Conservation (phyloP, 495 filamentous ascomycete genomes). For the Neurospora hispaniola region DNA sequence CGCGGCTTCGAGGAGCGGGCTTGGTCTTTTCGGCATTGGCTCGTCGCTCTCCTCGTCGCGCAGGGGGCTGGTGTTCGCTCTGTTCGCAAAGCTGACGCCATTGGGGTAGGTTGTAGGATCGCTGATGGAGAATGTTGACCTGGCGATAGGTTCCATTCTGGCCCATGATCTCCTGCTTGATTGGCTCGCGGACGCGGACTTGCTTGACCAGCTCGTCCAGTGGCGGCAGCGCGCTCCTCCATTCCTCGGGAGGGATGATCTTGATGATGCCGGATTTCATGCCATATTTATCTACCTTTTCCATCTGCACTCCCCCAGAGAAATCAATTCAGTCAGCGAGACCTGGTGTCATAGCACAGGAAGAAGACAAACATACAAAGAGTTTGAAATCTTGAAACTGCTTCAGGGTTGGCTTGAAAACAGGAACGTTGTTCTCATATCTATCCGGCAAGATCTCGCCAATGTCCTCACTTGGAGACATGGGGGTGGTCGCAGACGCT, state of each 20-base stretch:
- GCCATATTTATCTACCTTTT: slow-evolving; percentile 82
- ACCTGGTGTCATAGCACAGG: neutral
- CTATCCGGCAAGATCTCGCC: slow-evolving; percentile 69
- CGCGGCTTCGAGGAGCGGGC: slow-evolving; percentile 17
- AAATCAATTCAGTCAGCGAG: slow-evolving; percentile 1
- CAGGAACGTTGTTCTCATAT: slow-evolving; percentile 82
- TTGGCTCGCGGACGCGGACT: slow-evolving; percentile 89
- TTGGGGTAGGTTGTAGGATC: slow-evolving; percentile 91
- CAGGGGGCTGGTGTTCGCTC: slow-evolving; percentile 90
- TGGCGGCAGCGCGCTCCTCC: slow-evolving; percentile 66
- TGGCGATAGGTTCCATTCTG: slow-evolving; percentile 90
- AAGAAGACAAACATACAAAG: slow-evolving; percentile 43
- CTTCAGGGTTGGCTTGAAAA: slow-evolving; percentile 91
- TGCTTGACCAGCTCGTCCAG: slow-evolving; percentile 82
- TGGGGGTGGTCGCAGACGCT: neutral
- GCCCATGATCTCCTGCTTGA: slow-evolving; percentile 95
- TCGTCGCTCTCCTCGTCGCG: slow-evolving; percentile 85
- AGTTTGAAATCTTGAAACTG: slow-evolving; percentile 87
- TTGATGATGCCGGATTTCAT: slow-evolving; percentile 97
- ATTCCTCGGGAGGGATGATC: slow-evolving; percentile 88
- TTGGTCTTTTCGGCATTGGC: slow-evolving; percentile 55
- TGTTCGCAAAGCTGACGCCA: slow-evolving; percentile 89
- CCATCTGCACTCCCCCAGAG: slow-evolving; percentile 37
- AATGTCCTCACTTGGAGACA: slow-evolving; percentile 43
- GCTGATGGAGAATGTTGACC: slow-evolving; percentile 87